Evolutionary conservation across 257 asterid species (phyloP).

Genomic region (Solanum medicagineum): DNA sequence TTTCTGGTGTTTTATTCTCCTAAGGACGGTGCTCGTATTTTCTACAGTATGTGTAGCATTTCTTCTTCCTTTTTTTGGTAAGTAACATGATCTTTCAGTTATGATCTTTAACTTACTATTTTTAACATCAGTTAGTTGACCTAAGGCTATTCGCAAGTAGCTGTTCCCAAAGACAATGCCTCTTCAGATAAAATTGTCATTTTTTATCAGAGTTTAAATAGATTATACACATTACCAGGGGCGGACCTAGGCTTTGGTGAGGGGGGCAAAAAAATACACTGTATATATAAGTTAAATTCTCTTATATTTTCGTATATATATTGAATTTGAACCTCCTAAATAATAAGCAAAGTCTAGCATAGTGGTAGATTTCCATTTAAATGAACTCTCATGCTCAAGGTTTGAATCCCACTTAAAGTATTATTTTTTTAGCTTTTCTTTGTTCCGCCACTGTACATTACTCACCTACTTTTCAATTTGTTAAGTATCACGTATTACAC

Average conservation of each 20-base stretch:
- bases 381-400: too few relatives aligned
- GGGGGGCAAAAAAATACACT: too few relatives aligned
- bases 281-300: too few relatives aligned
- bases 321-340: too few relatives aligned
- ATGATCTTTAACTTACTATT: not conserved
- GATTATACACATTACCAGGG: not conserved
- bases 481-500: not conserved
- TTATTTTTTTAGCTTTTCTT: too few relatives aligned
- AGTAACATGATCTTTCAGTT: not conserved
- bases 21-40: constrained; percentile 51
- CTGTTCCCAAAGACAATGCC: not conserved
- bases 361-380: too few relatives aligned
- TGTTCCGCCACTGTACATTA: too few relatives aligned
- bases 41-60: constrained; percentile 67
- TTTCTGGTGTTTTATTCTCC: constrained; percentile 45
- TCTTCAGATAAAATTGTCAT: not conserved
- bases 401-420: too few relatives aligned
- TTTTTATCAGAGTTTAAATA: not conserved
- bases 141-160: not conserved
- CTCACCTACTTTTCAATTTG: not conserved
- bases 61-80: constrained; percentile 76
- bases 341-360: too few relatives aligned
- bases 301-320: too few relatives aligned
- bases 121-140: not conserved
- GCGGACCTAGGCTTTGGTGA: too few relatives aligned